Percentiles rank a stretch among this genome's conserved stretches.
Evolutionary conservation across 2,329 filamentous ascomycete species (phyloP).

Genomic region (Arthrobotrys musiformis): DNA sequence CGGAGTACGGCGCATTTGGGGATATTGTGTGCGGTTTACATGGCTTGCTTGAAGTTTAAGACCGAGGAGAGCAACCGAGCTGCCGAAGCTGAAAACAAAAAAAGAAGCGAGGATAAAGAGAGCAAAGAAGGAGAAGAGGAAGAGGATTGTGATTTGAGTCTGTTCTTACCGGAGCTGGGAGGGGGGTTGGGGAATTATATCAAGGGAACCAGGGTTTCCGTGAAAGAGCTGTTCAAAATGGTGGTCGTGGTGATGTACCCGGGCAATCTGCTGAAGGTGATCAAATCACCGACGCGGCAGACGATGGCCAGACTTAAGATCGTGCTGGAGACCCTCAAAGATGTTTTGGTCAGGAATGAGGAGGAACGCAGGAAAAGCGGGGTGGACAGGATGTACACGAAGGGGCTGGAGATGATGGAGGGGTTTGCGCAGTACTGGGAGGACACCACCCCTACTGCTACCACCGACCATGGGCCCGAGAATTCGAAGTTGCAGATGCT

Average conservation of each 20-base stretch:
- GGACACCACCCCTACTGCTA: not conserved
- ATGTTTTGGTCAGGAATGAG: slow-evolving; percentile 33
- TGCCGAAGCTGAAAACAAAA: not conserved
- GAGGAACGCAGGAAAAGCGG: slow-evolving; percentile 40
- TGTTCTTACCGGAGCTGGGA: slow-evolving; percentile 12
- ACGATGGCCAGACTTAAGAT: slow-evolving; percentile 23
- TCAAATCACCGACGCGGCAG: slow-evolving; percentile 17
- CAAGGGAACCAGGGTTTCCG: slow-evolving; percentile 33
- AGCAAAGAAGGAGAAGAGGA: not conserved
- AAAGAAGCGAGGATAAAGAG: not conserved
- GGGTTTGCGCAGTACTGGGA: slow-evolving; percentile 52
- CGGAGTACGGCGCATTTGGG: slow-evolving; percentile 49
- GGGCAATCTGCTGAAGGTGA: slow-evolving; percentile 43
- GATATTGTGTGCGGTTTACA: slow-evolving; percentile 48
- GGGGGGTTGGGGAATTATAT: slow-evolving; percentile 49
- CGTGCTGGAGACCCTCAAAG: slow-evolving; percentile 46
- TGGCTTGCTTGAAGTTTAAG: slow-evolving; percentile 42
- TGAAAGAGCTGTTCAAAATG: slow-evolving; percentile 53
- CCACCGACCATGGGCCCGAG: no score
- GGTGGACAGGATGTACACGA: slow-evolving; percentile 48
- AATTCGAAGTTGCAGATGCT: no score
- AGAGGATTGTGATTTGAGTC: not conserved
- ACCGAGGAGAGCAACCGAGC: no score
- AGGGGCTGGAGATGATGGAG: slow-evolving; percentile 54
- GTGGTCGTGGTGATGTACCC: slow-evolving; percentile 44